A percentile compares a stretch with the other conserved stretches of the same genome.
These are phyloP conservation scores for Magnusiomyces fungicola DNA, from an alignment of 1,139 yeast species.

Conservation along the genomic window DNA sequence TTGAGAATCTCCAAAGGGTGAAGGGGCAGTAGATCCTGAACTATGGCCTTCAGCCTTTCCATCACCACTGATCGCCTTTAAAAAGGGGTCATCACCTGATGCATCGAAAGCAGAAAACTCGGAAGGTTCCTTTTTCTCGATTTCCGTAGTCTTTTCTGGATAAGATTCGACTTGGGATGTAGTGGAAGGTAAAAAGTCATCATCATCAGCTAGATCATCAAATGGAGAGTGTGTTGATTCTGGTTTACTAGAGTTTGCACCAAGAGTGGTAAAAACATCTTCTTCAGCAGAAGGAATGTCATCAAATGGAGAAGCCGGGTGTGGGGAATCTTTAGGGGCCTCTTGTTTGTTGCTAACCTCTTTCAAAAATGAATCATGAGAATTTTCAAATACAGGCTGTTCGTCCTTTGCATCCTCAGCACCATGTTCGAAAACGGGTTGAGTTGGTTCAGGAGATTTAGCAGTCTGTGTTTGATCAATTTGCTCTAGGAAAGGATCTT, in stretches of 20 bases:
- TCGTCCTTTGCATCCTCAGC: no score
- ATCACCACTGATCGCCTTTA: background rate
- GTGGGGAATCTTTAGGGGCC: background rate
- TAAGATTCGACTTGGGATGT: background rate
- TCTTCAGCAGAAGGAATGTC: conserved; percentile 1
- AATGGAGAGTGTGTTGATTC: background rate
- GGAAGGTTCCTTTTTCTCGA: background rate
- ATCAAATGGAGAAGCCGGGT: background rate
- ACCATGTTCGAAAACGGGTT: no score
- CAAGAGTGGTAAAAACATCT: background rate
- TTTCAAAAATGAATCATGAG: background rate
- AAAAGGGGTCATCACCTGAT: background rate
- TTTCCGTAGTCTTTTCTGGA: background rate
- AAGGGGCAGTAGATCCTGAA: no score
- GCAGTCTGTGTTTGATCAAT: no score
- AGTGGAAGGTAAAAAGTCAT: background rate
- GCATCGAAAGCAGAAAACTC: background rate
- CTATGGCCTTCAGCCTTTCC: background rate
- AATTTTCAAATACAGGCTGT: background rate
- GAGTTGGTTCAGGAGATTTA: no score
- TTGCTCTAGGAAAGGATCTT: no score
- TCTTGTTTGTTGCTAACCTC: background rate
- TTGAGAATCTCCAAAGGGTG: no score
- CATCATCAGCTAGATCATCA: conserved; percentile 2
- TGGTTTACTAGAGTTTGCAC: background rate